Conservation (phyloP, 345 rosid species). For the Ceriops decandra region DNA sequence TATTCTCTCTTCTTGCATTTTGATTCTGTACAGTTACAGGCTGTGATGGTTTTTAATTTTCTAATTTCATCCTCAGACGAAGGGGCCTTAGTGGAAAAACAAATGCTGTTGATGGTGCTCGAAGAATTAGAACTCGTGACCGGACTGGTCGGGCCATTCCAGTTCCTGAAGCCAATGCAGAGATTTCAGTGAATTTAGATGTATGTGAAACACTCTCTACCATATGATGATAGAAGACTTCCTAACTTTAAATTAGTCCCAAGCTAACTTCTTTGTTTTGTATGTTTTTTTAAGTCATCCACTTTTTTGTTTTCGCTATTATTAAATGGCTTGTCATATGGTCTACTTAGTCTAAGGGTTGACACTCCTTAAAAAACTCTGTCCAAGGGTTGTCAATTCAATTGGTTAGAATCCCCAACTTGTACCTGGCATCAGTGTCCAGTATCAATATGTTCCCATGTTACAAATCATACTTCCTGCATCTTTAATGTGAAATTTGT, state of each 20-base stretch:
- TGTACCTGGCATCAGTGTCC: neutral
- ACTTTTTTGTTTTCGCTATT: neutral
- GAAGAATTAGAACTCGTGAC: slow-evolving; percentile 34
- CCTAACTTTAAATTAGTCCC: neutral
- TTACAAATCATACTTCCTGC: neutral
- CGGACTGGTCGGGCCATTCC: slow-evolving; percentile 38
- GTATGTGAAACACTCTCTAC: slow-evolving; percentile 14
- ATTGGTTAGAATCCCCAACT: neutral
- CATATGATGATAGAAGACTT: neutral
- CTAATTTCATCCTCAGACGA: slow-evolving; percentile 36
- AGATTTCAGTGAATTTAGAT: slow-evolving; percentile 26
- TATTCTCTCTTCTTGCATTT: slow-evolving; percentile 15
- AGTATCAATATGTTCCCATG: neutral
- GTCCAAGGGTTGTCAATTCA: neutral
- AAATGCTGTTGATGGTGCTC: slow-evolving; percentile 49
- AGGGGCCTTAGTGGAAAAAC: slow-evolving; percentile 50
- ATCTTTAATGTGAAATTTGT: neutral
- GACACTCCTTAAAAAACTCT: neutral
- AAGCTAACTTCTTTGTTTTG: neutral
- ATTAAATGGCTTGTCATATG: neutral
- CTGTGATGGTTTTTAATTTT: slow-evolving; percentile 13
- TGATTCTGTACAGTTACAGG: slow-evolving; percentile 8
- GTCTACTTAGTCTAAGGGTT: neutral
- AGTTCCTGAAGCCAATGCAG: slow-evolving; percentile 91
- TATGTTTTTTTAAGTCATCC: neutral